These are phyloP conservation scores for Malassezia psittaci DNA, from an alignment of 1,284 basidiomycete genomes.

Conservation along the genomic window DNA sequence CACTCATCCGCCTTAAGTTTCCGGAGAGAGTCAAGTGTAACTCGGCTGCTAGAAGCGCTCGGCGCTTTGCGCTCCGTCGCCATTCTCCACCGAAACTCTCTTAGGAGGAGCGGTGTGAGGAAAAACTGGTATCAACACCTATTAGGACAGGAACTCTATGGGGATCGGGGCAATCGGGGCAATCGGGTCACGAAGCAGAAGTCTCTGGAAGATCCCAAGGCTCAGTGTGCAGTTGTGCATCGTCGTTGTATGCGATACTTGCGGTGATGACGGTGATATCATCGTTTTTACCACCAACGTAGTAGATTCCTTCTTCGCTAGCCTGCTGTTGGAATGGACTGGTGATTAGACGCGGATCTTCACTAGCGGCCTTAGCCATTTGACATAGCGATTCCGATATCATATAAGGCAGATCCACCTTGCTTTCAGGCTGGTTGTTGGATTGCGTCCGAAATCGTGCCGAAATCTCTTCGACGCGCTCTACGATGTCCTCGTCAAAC, in stretches of 20 bases:
- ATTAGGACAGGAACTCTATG: slow-evolving; percentile 1
- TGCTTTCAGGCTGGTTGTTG: slow-evolving; percentile 5
- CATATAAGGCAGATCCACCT: slow-evolving; percentile 13
- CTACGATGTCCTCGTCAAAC: slow-evolving; percentile 87
- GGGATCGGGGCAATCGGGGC: background rate
- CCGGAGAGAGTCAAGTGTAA: slow-evolving; percentile 12
- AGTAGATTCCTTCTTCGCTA: slow-evolving; percentile 52
- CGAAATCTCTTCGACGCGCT: slow-evolving; percentile 56
- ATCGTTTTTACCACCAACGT: slow-evolving; percentile 50
- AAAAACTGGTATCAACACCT: slow-evolving; percentile 8
- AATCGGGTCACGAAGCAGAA: no score
- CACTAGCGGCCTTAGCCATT: slow-evolving; percentile 52
- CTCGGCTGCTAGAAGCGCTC: slow-evolving; percentile 2
- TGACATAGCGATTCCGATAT: slow-evolving; percentile 41
- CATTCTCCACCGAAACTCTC: background rate
- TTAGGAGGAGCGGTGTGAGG: background rate
- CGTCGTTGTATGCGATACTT: slow-evolving; percentile 31
- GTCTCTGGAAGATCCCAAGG: no score
- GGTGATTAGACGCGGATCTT: slow-evolving; percentile 51
- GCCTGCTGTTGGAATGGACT: slow-evolving; percentile 55
- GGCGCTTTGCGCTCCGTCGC: background rate
- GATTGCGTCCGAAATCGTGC: background rate
- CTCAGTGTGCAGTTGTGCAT: no score
- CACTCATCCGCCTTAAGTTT: background rate
- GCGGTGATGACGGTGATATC: slow-evolving; percentile 50